These are phyloP conservation scores for Paraphaeosphaeria minitans DNA, from an alignment of 2,329 filamentous ascomycete genomes.

Conservation along the genomic window DNA sequence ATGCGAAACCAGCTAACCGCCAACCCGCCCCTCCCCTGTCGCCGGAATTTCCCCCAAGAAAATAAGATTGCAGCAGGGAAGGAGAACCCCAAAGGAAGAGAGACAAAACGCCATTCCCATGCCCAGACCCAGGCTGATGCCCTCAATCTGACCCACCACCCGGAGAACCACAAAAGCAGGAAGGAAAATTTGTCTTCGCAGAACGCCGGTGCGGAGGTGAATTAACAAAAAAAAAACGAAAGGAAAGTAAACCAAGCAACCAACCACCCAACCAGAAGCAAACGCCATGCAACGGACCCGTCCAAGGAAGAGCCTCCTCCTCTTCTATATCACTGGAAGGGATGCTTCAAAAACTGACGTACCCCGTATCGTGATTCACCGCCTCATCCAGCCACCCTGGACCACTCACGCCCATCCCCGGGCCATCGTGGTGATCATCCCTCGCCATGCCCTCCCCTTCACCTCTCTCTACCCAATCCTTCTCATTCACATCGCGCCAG, in stretches of 20 bases:
- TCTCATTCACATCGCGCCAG: conserved; percentile 71
- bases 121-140: background rate
- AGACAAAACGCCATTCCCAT: background rate
- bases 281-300: background rate
- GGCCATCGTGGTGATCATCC: conserved; percentile 34
- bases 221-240: background rate
- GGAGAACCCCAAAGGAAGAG: too few species aligned
- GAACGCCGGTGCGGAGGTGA: background rate
- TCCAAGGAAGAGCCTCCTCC: background rate
- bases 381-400: conserved; percentile 43
- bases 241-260: background rate
- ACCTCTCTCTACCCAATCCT: conserved; percentile 51
- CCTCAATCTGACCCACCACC: background rate
- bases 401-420: conserved; percentile 39
- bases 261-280: background rate
- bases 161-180: background rate
- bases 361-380: conserved; percentile 42
- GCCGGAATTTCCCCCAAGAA: too few species aligned
- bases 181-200: background rate
- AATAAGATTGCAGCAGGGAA: too few species aligned
- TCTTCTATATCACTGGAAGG: background rate
- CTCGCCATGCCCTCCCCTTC: conserved; percentile 48
- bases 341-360: conserved; percentile 42
- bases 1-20: too few species aligned
- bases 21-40: too few species aligned